phyloP scores from a whole-genome alignment of 2,329 filamentous ascomycete species.

The Fonsecaea nubica region DNA sequence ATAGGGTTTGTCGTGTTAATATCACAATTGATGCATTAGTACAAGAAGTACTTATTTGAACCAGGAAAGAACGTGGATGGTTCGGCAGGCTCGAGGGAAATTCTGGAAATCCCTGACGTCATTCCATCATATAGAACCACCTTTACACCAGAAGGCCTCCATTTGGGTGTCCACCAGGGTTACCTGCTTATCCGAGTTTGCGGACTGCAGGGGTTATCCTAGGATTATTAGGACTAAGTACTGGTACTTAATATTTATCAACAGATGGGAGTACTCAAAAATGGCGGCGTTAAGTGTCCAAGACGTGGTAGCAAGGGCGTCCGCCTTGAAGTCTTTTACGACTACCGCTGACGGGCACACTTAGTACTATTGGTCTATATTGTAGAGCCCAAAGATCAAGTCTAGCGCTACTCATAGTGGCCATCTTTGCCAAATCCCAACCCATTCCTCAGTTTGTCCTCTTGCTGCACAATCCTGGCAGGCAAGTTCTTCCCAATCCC shows the following conservation, averaged over 20 bases:
- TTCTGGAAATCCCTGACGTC: background rate
- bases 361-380: background rate
- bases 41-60: background rate
- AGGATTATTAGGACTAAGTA: no score
- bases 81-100: background rate
- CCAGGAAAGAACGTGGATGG: background rate
- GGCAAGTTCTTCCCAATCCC: conserved; percentile 74
- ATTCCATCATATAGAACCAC: background rate
- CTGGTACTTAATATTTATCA: no score
- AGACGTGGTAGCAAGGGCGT: no score
- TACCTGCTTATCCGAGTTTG: no score
- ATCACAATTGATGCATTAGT: no score
- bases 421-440: conserved; percentile 46
- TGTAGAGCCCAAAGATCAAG: background rate
- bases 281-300: no score
- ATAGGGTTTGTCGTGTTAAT: no score
- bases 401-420: background rate
- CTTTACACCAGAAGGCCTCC: no score
- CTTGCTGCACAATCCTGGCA: conserved; percentile 68
- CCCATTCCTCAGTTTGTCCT: conserved; percentile 66
- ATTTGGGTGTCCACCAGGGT: no score
- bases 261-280: no score
- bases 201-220: no score
- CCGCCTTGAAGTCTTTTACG: background rate
- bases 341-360: background rate